phyloP scores from a whole-genome alignment of 805 yeast genomes.

The Sugiyamaella smithiae region DNA sequence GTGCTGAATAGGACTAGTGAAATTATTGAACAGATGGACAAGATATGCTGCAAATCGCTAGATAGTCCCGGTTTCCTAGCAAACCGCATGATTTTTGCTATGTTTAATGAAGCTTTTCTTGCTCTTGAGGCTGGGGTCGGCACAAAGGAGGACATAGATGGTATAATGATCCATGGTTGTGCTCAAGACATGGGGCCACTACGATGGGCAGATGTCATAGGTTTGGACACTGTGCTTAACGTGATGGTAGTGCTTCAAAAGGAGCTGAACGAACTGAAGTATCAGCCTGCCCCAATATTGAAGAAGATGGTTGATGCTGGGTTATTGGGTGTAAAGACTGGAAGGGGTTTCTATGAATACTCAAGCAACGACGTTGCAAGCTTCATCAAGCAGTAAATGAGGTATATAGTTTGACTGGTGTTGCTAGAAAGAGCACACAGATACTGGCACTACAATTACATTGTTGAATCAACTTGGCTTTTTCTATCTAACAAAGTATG shows the following conservation, averaged over 20 bases:
- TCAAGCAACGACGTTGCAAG: too few species aligned
- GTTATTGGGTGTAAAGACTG: conserved; percentile 37
- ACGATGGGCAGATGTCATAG: conserved; percentile 41
- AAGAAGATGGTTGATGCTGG: conserved; percentile 40
- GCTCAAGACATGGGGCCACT: conserved; percentile 46
- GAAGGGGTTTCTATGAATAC: conserved; percentile 41
- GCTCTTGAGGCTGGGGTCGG: conserved; percentile 39
- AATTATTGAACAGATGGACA: conserved; percentile 35
- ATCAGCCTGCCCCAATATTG: conserved; percentile 37
- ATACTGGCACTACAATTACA: too few species aligned
- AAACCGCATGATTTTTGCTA: conserved; percentile 41
- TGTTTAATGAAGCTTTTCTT: conserved; percentile 41
- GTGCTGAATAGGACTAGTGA: conserved; percentile 31
- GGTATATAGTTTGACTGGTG: too few species aligned
- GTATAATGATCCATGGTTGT: conserved; percentile 41
- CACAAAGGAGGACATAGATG: conserved; percentile 38
- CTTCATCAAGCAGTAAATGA: too few species aligned
- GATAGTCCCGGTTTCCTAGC: conserved; percentile 42
- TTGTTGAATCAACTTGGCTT: too few species aligned
- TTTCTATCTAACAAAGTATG: too few species aligned
- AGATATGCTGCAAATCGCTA: conserved; percentile 34
- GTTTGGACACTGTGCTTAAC: conserved; percentile 40
- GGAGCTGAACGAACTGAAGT: conserved; percentile 40
- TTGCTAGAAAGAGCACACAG: too few species aligned
- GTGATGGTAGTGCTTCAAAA: conserved; percentile 38